Evolutionary conservation across 345 rosid genomes (phyloP), one percentile per base, ranked within the genome.

Genomic region (Pugionium dolabratum): DNA sequence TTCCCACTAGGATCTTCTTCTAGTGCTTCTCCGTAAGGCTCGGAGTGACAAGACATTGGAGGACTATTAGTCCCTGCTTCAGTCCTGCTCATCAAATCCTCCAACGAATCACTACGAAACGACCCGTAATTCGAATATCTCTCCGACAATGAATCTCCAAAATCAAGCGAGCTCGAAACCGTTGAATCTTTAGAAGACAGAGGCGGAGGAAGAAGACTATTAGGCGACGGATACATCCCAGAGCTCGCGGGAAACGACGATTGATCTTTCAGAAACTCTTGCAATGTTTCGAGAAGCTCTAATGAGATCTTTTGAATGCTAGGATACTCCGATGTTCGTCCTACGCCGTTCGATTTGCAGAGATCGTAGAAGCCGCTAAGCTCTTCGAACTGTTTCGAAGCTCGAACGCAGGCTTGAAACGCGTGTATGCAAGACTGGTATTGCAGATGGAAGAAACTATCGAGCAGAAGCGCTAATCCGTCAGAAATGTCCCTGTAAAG

Each of bases 241-340:
- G 70, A 59, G 40, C 29, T 54, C 1, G 71, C 39, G 7, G 88
- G 81, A 59, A 86, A 81, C 27, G 90, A 83, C 26, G 87, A 75
- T 50, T 88, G 82, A 57, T 94, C 97, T 64, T 85, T 94, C 31
- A 88, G 52, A 74, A 90, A 94, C 54, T 90, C 99, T 32, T 83
- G 83, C 42, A 94, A 64, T 4, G 96, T 88, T 42, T 82, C 89
- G 0, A 94, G 25, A 41, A 94, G 85, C 71, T 94, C 96, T 1
- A 80, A 76, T 0, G 99, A 88, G 9, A 94, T 79, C 62, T 74
- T 85, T 7, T 85, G 95, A 64, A 90, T 79, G 26, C 89, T 83
- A 0, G 96, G 96, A 55, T 94, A 94, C 69, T 94, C 90, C 0
- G 95, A 90, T 4, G 83, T 86, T 50, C 90, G 76, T 50, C 95